Base-by-base conservation (phyloP, 2,329 filamentous ascomycete species). In the Pseudogymnoascus sp. region DNA sequence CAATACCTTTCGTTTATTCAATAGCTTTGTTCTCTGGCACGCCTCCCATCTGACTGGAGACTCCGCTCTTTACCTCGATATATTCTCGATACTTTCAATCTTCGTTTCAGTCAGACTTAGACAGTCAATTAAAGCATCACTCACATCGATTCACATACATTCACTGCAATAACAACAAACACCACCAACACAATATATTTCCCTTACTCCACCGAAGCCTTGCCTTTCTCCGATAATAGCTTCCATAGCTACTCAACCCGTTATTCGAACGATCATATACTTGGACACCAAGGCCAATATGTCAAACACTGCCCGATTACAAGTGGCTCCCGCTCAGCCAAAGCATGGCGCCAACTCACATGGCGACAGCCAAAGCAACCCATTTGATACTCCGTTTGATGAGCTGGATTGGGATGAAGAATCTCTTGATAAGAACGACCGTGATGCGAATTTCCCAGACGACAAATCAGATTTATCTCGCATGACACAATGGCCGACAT, bases 341-440 rank as follows among this genome's bases (percentile, higher is more conserved):
- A 56, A 31, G n/a, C 25, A 5, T n/a, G 28, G 40, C 59, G 40
- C 7, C 28, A 28, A 21, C 38, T 25, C 28, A 59, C 60, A 50
- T 11, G 14, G n/a, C 11, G n/a, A 40, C 35, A 47, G 12, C 31
- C n/a, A 25, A 14, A 62, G 63, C 31, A 70, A 70, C 63, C 66
- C 70, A 63, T 71, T 69, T 62, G 59, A 69, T 62, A 66, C 66
- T 21, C 28, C 65, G 18, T 69, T 69, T 21, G 65, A 66, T 33
- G 62, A 47, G 14, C 23, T 61, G 38, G 67, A 69, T 50, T 67
- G 59, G 12, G 66, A 69, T 11, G 67, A 69, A 25, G 63, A 66
- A 28, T 67, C 66, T 21, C n/a, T 40, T 28, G 40, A 62, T 2
- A 37, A 53, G 12, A 68, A 71, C 60, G 71, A 70, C 53, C 72